Evolutionary conservation across 2,329 filamentous ascomycete species (phyloP), one percentile per base, ranked within the genome.

Genomic region (Thielaviopsis euricoi): DNA sequence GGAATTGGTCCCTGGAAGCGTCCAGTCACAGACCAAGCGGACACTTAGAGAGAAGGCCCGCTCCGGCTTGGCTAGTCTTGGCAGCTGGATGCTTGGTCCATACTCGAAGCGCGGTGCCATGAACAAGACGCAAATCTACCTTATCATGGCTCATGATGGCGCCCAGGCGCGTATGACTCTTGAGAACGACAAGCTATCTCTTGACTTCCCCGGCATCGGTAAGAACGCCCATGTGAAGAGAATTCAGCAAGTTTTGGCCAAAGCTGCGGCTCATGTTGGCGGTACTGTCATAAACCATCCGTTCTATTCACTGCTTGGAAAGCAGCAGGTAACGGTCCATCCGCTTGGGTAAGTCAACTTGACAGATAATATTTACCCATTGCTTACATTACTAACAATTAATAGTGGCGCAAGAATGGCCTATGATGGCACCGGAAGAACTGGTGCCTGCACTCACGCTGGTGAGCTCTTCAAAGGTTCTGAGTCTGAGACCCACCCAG

Each of bases 141-240:
- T 86, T 3, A 73, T 85, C 64, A 84, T 85, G 80, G 80, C 77
- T 1, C 81, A 85, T 63, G 82, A 85, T 62, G 80, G 71, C 50
- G 81, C 81, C 63, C 79, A 85, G 67, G 81, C 79, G 1, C 75
- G 74, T 7, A 65, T 86, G 52, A 76, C 74, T 0, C 70, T 86
- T 6, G 73, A 80, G 61, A 69, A 82, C 52, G 80, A 84, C 65
- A 78, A 78, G 64, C 78, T 79, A 0, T 71, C 77, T 3, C 71
- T 86, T 1, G 75, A 79, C 60, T 85, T 83, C 64, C 68, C 77
- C 1, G 81, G 81, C 0, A 78, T 81, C 3, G 77, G 78, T 3
- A 72, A 75, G 13, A 79, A 75, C 53, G 73, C 76, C 22, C 77
- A 80, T 54, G 75, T 82, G 46, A 71, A 74, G 58, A 68, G 73